Percentiles rank a stretch among this genome's conserved stretches.
phyloP scores from a whole-genome alignment of 352 stramenopile species.

The Blastocystis sp. region DNA sequence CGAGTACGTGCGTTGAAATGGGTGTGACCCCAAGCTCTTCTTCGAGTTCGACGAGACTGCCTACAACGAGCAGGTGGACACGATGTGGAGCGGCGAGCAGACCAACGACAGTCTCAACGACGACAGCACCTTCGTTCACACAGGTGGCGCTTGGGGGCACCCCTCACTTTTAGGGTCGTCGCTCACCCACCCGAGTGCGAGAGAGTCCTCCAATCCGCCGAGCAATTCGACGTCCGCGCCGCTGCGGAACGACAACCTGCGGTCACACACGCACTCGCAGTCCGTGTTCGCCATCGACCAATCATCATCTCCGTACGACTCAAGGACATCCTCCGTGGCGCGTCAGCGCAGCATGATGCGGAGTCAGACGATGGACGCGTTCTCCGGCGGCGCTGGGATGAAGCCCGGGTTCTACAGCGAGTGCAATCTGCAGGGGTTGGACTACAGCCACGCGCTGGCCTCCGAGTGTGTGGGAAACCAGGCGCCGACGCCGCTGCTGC shows the following conservation, averaged over 20 bases:
- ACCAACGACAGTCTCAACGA: background rate
- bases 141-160: background rate
- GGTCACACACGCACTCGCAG: background rate
- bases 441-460: background rate
- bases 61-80: background rate
- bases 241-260: background rate
- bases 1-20: background rate
- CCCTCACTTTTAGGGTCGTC: background rate
- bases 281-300: constrained; percentile 10
- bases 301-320: background rate
- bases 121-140: background rate
- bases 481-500: background rate
- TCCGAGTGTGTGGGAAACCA: background rate
- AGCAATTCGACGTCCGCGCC: background rate
- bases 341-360: background rate
- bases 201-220: background rate
- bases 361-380: constrained; percentile 11
- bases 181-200: background rate
- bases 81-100: background rate
- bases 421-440: constrained; percentile 2
- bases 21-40: constrained; percentile 29
- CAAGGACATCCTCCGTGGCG: background rate
- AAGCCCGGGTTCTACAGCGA: background rate
- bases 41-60: constrained; percentile 10
- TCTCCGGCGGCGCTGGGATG: background rate